Base-by-base conservation (phyloP, 2,329 filamentous ascomycete species). In the Hyphodiscus sp. region DNA sequence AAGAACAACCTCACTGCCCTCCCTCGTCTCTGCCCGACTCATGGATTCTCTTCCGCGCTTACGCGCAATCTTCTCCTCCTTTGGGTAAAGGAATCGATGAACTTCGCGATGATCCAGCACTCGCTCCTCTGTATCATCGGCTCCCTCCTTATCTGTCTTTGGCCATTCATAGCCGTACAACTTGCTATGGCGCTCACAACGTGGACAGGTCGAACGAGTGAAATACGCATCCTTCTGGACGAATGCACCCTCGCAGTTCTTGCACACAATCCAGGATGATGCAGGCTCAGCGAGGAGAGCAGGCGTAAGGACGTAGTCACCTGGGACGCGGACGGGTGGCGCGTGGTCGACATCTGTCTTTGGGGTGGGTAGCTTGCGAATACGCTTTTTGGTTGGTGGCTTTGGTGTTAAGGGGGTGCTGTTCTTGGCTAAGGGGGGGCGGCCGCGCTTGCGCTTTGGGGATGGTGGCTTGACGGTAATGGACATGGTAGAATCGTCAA, bases 101-200 rank as follows among this genome's bases (percentile, higher is more conserved):
- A 97, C 80, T 0, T 79, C 85, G n/a, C 92, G 79, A 66, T 96
- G 91, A 67, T 97, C 92, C 55, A 94, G 76, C 0, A 69, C 59
- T 10, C 83, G 73, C 66, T 85, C 79, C 61, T 86, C 83, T 53
- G 81, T 84, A 67, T 97, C 94, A 19, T 80, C 70, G 16, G 82
- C 82, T 0, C 89, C 89, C 23, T 86, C 83, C 57, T 79, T 86
- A 55, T 96, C 87, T 0, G 94, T 97, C 74, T 99, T 96, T 6
- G 94, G 94, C 94, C 94, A 99, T 53, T 87, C 78, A 66, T 88
- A 96, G 0, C 95, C 95, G 68, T 97, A 99, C 0, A 99, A 74
- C 73, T 95, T 97, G 16, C 89, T 95, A 67, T 99, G 94, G 0
- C 94, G 82, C 72, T 99, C 94, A 69, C 94, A 99, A 7, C 94